Conservation (phyloP, 352 stramenopile genomes). For the Pythium rhizo-oryzae region DNA sequence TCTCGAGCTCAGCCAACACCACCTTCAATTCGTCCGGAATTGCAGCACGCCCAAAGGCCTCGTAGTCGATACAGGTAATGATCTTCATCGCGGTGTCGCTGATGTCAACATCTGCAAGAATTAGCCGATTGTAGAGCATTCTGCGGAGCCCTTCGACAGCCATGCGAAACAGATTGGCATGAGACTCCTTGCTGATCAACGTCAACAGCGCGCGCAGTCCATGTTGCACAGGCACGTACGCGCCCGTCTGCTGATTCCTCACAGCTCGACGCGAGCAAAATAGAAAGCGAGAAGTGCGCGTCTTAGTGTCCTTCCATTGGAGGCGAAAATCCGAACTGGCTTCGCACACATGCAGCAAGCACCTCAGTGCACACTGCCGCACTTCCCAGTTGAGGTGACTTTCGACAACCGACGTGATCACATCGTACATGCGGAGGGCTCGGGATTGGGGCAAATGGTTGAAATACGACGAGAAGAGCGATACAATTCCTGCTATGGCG, state of each 20-base stretch:
- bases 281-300: conserved; percentile 76
- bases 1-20: conserved; percentile 20
- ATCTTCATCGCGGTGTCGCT: conserved; percentile 80
- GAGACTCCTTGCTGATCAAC: conserved; percentile 73
- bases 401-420: conserved; percentile 67
- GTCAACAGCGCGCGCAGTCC: conserved; percentile 70
- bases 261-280: conserved; percentile 50
- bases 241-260: conserved; percentile 43
- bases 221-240: conserved; percentile 60
- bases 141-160: conserved; percentile 64
- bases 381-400: conserved; percentile 68
- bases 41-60: conserved; percentile 77
- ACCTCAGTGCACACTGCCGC: conserved; percentile 61
- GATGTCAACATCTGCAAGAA: conserved; percentile 86
- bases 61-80: conserved; percentile 81
- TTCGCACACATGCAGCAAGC: conserved; percentile 72
- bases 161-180: conserved; percentile 73
- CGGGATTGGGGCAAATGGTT: conserved; percentile 72
- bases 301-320: conserved; percentile 61
- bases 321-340: conserved; percentile 64
- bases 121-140: conserved; percentile 82
- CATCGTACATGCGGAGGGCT: conserved; percentile 79
- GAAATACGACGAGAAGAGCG: conserved; percentile 81
- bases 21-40: conserved; percentile 56
- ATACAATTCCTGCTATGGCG: conserved; percentile 59